Percentiles rank a stretch among this genome's conserved stretches.
phyloP scores from a whole-genome alignment of 2,329 filamentous ascomycete genomes.

The Pyrenophora teres region DNA sequence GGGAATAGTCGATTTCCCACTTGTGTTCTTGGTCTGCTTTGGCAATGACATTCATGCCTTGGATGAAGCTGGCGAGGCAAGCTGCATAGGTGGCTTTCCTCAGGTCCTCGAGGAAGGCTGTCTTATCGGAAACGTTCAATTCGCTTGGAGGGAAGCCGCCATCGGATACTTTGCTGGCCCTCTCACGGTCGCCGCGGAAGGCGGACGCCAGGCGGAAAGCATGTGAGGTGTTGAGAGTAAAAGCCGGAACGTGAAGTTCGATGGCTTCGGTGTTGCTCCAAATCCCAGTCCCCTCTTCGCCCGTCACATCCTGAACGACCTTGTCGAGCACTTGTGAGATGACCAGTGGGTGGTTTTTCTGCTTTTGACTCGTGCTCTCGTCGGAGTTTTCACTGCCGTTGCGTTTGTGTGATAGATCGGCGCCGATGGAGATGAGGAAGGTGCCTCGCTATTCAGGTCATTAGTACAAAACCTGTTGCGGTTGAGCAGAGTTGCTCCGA shows the following conservation, averaged over 20 bases:
- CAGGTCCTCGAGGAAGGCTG: slow-evolving; percentile 61
- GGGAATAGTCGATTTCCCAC: slow-evolving; percentile 62
- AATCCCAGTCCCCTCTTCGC: slow-evolving; percentile 68
- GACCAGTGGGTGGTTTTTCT: slow-evolving; percentile 51
- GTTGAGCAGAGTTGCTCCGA: not conserved
- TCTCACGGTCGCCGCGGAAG: slow-evolving; percentile 61
- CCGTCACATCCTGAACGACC: slow-evolving; percentile 70
- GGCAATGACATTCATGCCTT: slow-evolving; percentile 69
- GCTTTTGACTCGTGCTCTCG: slow-evolving; percentile 15
- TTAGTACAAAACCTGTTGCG: slow-evolving; percentile 1
- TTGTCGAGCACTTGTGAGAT: slow-evolving; percentile 69
- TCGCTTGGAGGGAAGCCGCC: slow-evolving; percentile 49
- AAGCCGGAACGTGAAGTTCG: slow-evolving; percentile 64
- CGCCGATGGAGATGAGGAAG: slow-evolving; percentile 67
- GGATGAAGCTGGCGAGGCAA: slow-evolving; percentile 66
- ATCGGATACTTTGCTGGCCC: slow-evolving; percentile 55
- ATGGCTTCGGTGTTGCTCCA: slow-evolving; percentile 69
- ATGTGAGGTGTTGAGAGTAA: slow-evolving; percentile 67
- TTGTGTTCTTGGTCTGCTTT: slow-evolving; percentile 61
- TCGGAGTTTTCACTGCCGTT: slow-evolving; percentile 34
- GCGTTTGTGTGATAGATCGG: slow-evolving; percentile 62
- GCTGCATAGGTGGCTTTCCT: slow-evolving; percentile 65
- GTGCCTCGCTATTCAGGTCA: slow-evolving; percentile 52
- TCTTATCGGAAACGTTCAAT: slow-evolving; percentile 39
- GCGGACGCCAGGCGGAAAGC: slow-evolving; percentile 67